These are phyloP conservation scores for Gracilaria domingensis DNA, from an alignment of 23 red algal genomes.

Conservation along the genomic window DNA sequence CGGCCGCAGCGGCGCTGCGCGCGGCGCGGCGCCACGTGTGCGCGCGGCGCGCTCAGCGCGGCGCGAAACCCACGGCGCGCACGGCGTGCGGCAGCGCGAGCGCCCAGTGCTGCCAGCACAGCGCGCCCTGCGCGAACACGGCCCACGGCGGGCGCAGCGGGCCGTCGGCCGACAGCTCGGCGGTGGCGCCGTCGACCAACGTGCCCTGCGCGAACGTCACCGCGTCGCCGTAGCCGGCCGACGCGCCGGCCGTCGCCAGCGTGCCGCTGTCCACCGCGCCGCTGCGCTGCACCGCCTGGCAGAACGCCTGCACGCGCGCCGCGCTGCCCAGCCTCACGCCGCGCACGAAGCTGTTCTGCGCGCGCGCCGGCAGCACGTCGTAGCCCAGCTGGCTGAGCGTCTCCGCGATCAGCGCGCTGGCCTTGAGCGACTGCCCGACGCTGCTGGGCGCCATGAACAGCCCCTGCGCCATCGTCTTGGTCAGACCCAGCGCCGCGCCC, in stretches of 20 bases:
- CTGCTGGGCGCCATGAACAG: constrained; percentile 87
- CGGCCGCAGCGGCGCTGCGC: constrained; percentile 49
- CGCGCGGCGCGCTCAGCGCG: neutral
- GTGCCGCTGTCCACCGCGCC: constrained; percentile 83
- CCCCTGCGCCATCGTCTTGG: constrained; percentile 70
- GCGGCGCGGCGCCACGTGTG: too few species aligned
- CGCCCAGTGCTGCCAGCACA: constrained; percentile 86
- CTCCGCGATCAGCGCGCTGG: constrained; percentile 64
- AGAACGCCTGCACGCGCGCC: constrained; percentile 55
- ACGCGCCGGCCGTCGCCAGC: constrained; percentile 51
- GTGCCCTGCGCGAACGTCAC: constrained; percentile 81
- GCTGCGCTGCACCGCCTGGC: constrained; percentile 70
- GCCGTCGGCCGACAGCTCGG: constrained; percentile 85
- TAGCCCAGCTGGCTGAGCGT: constrained; percentile 78
- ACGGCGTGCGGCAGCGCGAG: constrained; percentile 69
- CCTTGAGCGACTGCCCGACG: constrained; percentile 81
- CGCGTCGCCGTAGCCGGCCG: constrained; percentile 76
- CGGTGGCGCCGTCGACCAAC: constrained; percentile 92
- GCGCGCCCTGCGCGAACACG: constrained; percentile 87
- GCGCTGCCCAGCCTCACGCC: constrained; percentile 53
- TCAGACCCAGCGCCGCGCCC: constrained; percentile 78
- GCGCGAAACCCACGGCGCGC: constrained; percentile 13
- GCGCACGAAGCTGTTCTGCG: constrained; percentile 67
- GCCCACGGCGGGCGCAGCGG: constrained; percentile 78
- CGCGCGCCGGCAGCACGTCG: constrained; percentile 29